A percentile compares a stretch with the other conserved stretches of the same genome.
Conservation (phyloP, 202 grass and related monocot species). For the Zizania palustris region DNA sequence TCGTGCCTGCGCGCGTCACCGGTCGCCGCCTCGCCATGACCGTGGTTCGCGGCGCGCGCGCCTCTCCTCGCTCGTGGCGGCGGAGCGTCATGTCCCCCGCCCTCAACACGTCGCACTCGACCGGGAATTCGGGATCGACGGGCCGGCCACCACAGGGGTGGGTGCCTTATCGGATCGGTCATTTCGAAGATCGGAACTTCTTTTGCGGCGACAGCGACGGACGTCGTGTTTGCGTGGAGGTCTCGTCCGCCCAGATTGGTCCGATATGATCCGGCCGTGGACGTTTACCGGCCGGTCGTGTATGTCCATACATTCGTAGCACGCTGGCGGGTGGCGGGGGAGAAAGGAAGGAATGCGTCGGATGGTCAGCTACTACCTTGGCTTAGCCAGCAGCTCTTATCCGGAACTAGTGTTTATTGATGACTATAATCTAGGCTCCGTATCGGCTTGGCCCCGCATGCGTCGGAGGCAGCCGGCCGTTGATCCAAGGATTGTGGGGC, state of each 20-base stretch:
- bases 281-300: constrained; percentile 5
- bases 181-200: constrained; percentile 28
- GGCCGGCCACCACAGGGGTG: neutral
- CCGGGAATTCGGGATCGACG: neutral
- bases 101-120: constrained; percentile 8
- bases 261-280: constrained; percentile 34
- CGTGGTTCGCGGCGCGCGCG: too few relatives aligned
- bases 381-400: constrained; percentile 32
- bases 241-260: constrained; percentile 10
- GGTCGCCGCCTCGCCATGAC: too few relatives aligned
- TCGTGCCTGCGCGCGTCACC: too few relatives aligned
- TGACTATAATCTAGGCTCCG: neutral
- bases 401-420: constrained; percentile 25
- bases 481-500: constrained; percentile 5
- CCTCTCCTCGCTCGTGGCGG: too few relatives aligned
- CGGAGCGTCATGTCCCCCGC: too few relatives aligned
- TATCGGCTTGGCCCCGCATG: constrained; percentile 6
- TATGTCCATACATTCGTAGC: neutral
- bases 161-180: neutral
- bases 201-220: constrained; percentile 35
- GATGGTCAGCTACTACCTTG: constrained; percentile 10
- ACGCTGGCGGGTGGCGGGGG: constrained; percentile 32
- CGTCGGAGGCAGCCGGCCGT: neutral
- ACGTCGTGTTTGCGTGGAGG: constrained; percentile 21
- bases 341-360: neutral